phyloP scores from a whole-genome alignment of 2,329 filamentous ascomycete genomes.

The Fusarium abutilonis region DNA sequence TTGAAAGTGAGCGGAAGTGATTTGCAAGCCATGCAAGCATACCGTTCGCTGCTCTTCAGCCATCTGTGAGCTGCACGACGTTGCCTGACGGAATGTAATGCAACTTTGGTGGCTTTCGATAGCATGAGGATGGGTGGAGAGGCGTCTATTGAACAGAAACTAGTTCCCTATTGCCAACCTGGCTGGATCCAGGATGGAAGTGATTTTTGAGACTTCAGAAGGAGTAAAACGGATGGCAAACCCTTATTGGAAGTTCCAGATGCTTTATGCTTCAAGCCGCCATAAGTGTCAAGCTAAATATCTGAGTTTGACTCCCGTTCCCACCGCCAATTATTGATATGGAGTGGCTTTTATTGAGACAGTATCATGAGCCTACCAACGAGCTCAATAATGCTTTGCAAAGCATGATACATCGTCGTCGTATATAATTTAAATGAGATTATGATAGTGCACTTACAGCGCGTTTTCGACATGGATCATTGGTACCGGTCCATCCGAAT shows the following conservation, averaged over 20 bases:
- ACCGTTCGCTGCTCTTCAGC: background rate
- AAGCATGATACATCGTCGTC: background rate
- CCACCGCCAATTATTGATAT: slow-evolving; percentile 2
- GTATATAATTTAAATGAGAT: background rate
- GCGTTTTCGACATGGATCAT: slow-evolving; percentile 1
- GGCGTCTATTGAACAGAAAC: slow-evolving; percentile 31
- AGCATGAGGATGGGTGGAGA: slow-evolving; percentile 4
- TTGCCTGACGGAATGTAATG: slow-evolving; percentile 1
- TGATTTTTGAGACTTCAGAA: slow-evolving; percentile 17
- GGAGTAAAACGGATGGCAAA: slow-evolving; percentile 10
- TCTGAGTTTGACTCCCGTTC: slow-evolving; percentile 6
- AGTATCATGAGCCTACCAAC: background rate
- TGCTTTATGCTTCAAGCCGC: slow-evolving; percentile 14
- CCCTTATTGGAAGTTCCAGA: slow-evolving; percentile 7
- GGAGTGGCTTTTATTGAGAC: slow-evolving; percentile 18
- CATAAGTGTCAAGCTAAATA: slow-evolving; percentile 1
- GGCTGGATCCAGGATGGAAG: slow-evolving; percentile 33
- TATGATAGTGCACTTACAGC: background rate
- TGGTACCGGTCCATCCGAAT: slow-evolving; percentile 4
- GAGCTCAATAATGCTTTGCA: background rate
- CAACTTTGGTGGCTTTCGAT: slow-evolving; percentile 10
- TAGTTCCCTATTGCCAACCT: slow-evolving; percentile 12
- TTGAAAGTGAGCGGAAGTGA: slow-evolving; percentile 13
- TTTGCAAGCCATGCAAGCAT: slow-evolving; percentile 11
- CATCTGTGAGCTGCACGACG: background rate